Evolutionary conservation across 2,329 filamentous ascomycete genomes (phyloP).

Genomic region (Zasmidium citrigriseum): DNA sequence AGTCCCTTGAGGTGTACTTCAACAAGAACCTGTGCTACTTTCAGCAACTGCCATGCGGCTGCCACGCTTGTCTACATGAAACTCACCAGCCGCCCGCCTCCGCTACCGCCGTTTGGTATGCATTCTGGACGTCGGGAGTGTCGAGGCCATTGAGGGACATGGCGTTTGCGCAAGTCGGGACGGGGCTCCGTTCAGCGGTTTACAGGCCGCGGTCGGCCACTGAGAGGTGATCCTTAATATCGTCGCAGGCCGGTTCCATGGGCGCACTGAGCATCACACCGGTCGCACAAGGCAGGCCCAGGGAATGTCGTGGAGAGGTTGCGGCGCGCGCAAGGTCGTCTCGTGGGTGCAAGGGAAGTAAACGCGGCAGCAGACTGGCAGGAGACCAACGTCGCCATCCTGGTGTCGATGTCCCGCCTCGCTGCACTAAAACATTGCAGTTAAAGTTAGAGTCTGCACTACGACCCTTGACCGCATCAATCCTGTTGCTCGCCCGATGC

Average conservation of each 20-base stretch:
- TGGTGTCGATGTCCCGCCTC: conserved; percentile 1
- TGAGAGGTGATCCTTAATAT: background rate
- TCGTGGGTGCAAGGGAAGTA: conserved; percentile 2
- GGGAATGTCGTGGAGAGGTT: background rate
- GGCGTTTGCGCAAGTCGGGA: conserved; percentile 17
- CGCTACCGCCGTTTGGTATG: conserved; percentile 74
- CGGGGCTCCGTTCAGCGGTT: conserved; percentile 3
- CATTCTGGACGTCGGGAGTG: conserved; percentile 75
- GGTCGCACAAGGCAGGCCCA: conserved; percentile 4
- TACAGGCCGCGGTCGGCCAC: conserved; percentile 1
- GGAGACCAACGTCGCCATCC: conserved; percentile 6
- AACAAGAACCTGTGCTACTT: conserved; percentile 76
- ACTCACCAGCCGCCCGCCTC: conserved; percentile 94
- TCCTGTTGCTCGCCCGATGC: background rate
- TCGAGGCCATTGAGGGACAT: conserved; percentile 99
- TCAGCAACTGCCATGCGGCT: conserved; percentile 9
- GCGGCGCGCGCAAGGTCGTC: background rate
- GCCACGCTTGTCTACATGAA: background rate
- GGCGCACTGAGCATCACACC: conserved; percentile 21
- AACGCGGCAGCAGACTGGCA: conserved; percentile 6
- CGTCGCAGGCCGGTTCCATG: conserved; percentile 16
- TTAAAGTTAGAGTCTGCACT: conserved; percentile 3
- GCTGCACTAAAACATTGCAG: background rate
- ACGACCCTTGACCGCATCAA: conserved; percentile 5
- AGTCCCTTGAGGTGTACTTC: conserved; percentile 86